Base-by-base conservation (phyloP, 2,329 filamentous ascomycete genomes). In the Falciphora oryzae region DNA sequence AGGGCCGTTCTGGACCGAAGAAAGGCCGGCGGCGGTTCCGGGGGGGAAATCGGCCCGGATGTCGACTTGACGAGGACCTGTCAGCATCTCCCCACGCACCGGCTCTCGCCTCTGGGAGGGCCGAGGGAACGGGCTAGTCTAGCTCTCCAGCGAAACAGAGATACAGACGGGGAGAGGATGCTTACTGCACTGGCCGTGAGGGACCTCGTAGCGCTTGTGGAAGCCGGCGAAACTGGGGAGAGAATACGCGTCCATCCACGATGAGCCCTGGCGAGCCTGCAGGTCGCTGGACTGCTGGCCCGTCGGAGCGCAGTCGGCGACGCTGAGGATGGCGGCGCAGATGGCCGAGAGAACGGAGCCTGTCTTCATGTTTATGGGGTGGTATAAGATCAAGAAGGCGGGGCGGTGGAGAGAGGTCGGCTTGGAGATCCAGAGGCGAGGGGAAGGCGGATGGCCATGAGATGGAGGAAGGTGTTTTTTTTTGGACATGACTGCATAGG, bases 1-100 rank as follows among this genome's bases (percentile, higher is more conserved):
- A 22, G 50, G 50, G 28, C 61, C 61, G 22, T 57, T 57, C 44
- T 57, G n/a, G 29, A 57, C 29, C 4, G 61, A 57, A 11, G 61
- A 63, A 13, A 63, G 28, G 50, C 61, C 61, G 14, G 22, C 61
- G n/a, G 18, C 32, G 29, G 61, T 63, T 22, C 61, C 38, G 4
- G 61, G 61, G n/a, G 61, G 61, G 50, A 63, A 63, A 53, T 63
- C 61, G 50, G 6, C 50, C 16, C 35, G 38, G 25, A 63, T 57
- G n/a, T 53, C 29, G 25, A 32, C 61, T 63, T 44, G 28, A n/a
- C 44, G 18, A 8, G 32, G 4, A 25, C 1, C 50, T 18, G n/a
- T 44, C 6, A 44, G 32, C 22, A 44, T 28, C n/a, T 18, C 14
- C 13, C 16, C 38, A 38, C 16, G 35, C 35, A 18, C 35, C 32